Percentiles rank a stretch among this genome's conserved stretches.
Conservation (phyloP, 2,329 filamentous ascomycete genomes). For the Rhexocercosporidium sp. region DNA sequence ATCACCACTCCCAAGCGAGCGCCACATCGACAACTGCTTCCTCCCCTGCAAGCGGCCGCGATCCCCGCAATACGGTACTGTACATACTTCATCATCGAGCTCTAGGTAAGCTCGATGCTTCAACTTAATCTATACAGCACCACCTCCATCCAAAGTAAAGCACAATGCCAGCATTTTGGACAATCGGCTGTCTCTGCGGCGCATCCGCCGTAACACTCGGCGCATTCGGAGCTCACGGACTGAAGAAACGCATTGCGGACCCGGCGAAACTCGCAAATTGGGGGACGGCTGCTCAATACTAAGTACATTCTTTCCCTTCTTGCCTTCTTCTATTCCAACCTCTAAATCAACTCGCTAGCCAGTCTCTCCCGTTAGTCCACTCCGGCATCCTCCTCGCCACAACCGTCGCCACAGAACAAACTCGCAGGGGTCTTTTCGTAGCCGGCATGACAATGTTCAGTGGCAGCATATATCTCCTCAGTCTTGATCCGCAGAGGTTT, state of each 20-base stretch:
- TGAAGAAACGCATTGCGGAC: constrained; percentile 65
- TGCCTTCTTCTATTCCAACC: not conserved
- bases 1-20: no score
- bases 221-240: constrained; percentile 71
- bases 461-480: constrained; percentile 67
- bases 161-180: constrained; percentile 56
- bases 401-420: constrained; percentile 58
- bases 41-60: no score
- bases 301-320: constrained; percentile 49
- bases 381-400: constrained; percentile 62
- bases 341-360: not conserved
- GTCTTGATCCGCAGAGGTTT: constrained; percentile 65
- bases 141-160: not conserved
- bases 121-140: not conserved
- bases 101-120: not conserved
- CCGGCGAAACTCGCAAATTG: constrained; percentile 64
- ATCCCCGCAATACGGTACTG: no score
- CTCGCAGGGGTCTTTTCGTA: constrained; percentile 63
- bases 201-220: constrained; percentile 65
- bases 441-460: constrained; percentile 72
- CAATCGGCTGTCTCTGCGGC: constrained; percentile 65
- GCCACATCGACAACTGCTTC: no score
- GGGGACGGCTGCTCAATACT: constrained; percentile 70
- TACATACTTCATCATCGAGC: no score
- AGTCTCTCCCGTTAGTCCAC: constrained; percentile 60